A percentile compares a stretch with the other conserved stretches of the same genome.
Evolutionary conservation across 2,329 filamentous ascomycete genomes (phyloP).

Genomic region (Diaporthe sp.): DNA sequence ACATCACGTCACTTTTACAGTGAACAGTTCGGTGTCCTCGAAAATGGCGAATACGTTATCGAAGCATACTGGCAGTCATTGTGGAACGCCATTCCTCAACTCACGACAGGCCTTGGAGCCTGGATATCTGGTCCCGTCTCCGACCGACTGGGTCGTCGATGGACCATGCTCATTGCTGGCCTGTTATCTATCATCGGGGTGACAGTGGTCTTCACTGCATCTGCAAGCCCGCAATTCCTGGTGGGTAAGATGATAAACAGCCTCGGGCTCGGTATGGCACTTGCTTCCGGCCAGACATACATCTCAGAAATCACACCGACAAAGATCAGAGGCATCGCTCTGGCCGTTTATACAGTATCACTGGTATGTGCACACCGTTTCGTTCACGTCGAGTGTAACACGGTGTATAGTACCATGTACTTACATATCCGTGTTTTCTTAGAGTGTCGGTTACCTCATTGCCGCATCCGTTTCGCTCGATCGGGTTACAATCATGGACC

Average conservation of each 20-base stretch:
- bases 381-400: no score
- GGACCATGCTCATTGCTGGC: slow-evolving; percentile 24
- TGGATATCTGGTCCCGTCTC: slow-evolving; percentile 29
- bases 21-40: slow-evolving; percentile 18
- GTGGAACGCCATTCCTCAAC: slow-evolving; percentile 34
- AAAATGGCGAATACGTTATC: slow-evolving; percentile 23
- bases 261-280: background rate
- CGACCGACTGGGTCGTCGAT: slow-evolving; percentile 24
- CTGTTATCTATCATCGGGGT: slow-evolving; percentile 21
- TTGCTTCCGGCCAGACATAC: slow-evolving; percentile 32
- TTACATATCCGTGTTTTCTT: background rate
- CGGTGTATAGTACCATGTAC: background rate
- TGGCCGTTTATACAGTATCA: slow-evolving; percentile 20
- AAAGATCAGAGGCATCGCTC: slow-evolving; percentile 29
- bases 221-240: slow-evolving; percentile 10
- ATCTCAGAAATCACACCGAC: slow-evolving; percentile 34
- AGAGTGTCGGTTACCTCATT: slow-evolving; percentile 34
- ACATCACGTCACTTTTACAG: background rate
- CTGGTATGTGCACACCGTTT: background rate
- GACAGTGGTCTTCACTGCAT: slow-evolving; percentile 14
- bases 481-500: slow-evolving; percentile 30
- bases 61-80: slow-evolving; percentile 33
- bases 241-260: slow-evolving; percentile 27
- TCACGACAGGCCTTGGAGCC: slow-evolving; percentile 28
- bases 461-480: slow-evolving; percentile 29